Evolutionary conservation across 164 flowering plant species (phyloP), one percentile per base, ranked within the genome.

Genomic region (Vitis amurensis): DNA sequence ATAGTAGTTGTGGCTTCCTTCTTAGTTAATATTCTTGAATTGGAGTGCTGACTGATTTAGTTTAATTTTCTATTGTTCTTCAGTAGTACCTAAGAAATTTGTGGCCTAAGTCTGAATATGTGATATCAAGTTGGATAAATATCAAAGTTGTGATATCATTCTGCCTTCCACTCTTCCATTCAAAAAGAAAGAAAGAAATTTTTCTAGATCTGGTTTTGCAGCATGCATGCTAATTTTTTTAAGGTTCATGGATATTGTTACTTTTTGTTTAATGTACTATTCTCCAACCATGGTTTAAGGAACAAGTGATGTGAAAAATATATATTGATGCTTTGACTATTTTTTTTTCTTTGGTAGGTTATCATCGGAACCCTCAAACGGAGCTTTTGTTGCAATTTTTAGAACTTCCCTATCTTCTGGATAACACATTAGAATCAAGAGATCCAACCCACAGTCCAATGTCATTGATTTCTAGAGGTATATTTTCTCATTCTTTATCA

Each of bases 321-420:
- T 3, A 37, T 3, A 37, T 37, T 37, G 44, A 37, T 37, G 44
- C 44, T 37, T 37, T 37, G 44, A 37, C 44, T 14, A 8, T 12
- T 48, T 30, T 64, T 58, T 4, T 47, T 4, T 58, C 47, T 62
- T 68, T 59, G 60, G 71, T 80, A 93, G 98, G 83, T 37, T 64
- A 75, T 71, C 31, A 31, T 61, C 80, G 89, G 48, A 93, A 93
- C 74, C 94, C 93, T 67, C 98, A 91, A 73, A 93, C 98, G 63
- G 90, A 83, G 70, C 80, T 84, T 44, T 74, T 91, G 8, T 72
- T 90, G 82, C 76, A 89, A 78, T 74, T 93, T 51, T 74, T 93
- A 59, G 97, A 83, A 73, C 89, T 90, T 64, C 91, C 91, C 1
- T 87, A 93, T 78, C 82, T 86, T 71, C 91, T 93, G 74, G 96